Base-by-base conservation (phyloP, 208 protist genomes). In the Trypanosoma brucei region DNA sequence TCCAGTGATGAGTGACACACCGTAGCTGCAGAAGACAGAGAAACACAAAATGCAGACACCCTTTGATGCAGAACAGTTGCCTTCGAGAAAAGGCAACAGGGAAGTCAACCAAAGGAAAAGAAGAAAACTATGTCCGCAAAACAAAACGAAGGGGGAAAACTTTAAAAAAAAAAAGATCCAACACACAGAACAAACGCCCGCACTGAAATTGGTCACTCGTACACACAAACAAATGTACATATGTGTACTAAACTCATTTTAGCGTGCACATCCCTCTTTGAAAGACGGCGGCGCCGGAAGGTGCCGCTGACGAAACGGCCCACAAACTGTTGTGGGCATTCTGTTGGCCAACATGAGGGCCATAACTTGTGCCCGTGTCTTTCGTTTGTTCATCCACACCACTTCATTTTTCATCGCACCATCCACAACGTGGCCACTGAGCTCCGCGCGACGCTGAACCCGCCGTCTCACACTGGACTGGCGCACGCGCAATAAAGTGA, bases 281-380 rank as follows among this genome's bases (percentile, higher is more conserved):
- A 48, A 5, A 3, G 36, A 35, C 14, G 11, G 53, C 7, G 44
- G 44, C 6, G 45, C 9, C 48, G 14, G 2, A 45, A 72, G 51
- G 54, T 57, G 60, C 30, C 55, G 55, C 40, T 72, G 67, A 44
- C 46, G 59, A 39, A 65, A 58, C 9, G 67, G 67, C 9, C 67
- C 67, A 50, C 59, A 67, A 1, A 72, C 54, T 33, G 67, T 72
- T 49, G 51, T 62, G 7, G 48, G 44, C 67, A 72, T 72, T 49
- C 62, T 55, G 39, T 67, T 67, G 7, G 59, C 59, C 8, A 72
- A 39, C 3, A 72, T 8, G 0, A 72, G 55, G 34, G 67, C 53
- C 60, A 72, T 62, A 46, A 67, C 64, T 48, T 67, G 67, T 33
- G 67, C 67, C 31, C 67, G 67, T 37, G 55, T 59, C 40, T 72